phyloP scores from a whole-genome alignment of 768 basidiomycete species.

The Sarcodon aspratus region DNA sequence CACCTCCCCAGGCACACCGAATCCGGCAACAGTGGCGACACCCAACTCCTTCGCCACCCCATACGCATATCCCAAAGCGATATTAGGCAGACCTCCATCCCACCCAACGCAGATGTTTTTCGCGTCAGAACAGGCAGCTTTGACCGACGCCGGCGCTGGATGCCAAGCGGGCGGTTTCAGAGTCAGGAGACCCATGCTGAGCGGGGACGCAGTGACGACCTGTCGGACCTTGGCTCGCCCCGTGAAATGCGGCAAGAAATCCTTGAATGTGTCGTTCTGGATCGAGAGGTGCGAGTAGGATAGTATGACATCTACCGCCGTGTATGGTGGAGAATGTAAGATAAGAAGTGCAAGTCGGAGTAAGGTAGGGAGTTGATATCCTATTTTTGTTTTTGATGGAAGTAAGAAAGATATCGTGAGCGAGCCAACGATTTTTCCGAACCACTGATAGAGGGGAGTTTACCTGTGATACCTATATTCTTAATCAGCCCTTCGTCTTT shows the following conservation, averaged over 20 bases:
- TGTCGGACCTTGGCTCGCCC: constrained; percentile 56
- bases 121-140: constrained; percentile 29
- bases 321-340: constrained; percentile 50
- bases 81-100: constrained; percentile 39
- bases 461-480: constrained; percentile 75
- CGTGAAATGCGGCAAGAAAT: constrained; percentile 46
- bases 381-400: constrained; percentile 23
- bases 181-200: constrained; percentile 76
- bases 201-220: constrained; percentile 68
- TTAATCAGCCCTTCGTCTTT: constrained; percentile 64
- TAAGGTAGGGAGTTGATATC: constrained; percentile 74
- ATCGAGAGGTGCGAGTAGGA: constrained; percentile 76
- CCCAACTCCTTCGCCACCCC: constrained; percentile 28
- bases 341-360: constrained; percentile 73
- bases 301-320: constrained; percentile 68
- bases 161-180: constrained; percentile 57
- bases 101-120: constrained; percentile 18
- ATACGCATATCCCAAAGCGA: constrained; percentile 70
- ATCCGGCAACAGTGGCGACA: constrained; percentile 61
- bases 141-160: constrained; percentile 49
- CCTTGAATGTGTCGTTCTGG: constrained; percentile 51
- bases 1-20: constrained; percentile 63
- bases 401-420: neutral
- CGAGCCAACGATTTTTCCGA: neutral
- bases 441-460: constrained; percentile 2